Evolutionary conservation across 2,329 filamentous ascomycete species (phyloP), one percentile per base, ranked within the genome.

Genomic region (Tetracladium maxilliforme): DNA sequence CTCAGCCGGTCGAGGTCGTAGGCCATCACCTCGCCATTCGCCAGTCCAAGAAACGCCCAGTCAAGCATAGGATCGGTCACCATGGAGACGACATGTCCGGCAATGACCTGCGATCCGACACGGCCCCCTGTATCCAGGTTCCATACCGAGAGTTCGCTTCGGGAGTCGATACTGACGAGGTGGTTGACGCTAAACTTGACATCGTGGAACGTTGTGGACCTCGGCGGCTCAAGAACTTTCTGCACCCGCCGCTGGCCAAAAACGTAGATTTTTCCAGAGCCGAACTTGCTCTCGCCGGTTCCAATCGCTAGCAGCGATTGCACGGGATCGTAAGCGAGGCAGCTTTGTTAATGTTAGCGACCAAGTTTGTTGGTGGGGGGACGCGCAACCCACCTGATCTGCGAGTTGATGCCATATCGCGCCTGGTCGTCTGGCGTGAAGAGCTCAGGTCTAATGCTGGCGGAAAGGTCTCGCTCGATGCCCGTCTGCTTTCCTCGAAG

Each of bases 251-350:
- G 69, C 47, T 81, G 78, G 21, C 90, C 90, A 47, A 90, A 75
- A 38, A 98, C 58, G 51, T 92, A 92, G 45, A 98, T 79, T 46
- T 86, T 75, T 14, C 87, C 87, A 17, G 71, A 70, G 30, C 84
- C 84, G 44, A 81, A 92, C 42, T 79, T 74, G 36, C 78, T 83
- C 51, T 92, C 79, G 45, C 73, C 80, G 21, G 90, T 98, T 31
- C 84, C 90, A 34, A 95, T 70, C 21, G 90, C 90, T 25, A 98
- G 64, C 29, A 98, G 71, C 15, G 86, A 93, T 47, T 98, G 90
- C 9, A 94, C 66, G 2, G 90, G 86, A 37, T 95, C 86, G 56
- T 92, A 95, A 32, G 84, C 79, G 35, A 95, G 57, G 35, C 78
- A 79, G 40, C 81, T 83, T 40, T 65, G 61, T n/a, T 12, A 16